Evolutionary conservation across 495 filamentous ascomycete genomes (phyloP).

Genomic region (Acidiella bohemica): DNA sequence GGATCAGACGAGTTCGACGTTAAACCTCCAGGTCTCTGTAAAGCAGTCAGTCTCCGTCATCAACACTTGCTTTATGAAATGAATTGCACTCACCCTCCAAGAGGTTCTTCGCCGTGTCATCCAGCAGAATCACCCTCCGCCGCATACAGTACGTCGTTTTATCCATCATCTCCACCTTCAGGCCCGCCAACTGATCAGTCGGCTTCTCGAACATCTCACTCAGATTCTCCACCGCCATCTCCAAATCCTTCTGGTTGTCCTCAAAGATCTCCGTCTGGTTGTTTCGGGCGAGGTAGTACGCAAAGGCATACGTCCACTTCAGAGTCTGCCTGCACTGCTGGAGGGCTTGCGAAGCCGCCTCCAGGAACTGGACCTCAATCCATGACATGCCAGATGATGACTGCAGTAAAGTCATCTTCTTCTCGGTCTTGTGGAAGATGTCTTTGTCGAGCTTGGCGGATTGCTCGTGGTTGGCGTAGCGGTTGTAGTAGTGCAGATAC

Average conservation of each 20-base stretch:
- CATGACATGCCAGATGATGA: conserved; percentile 88
- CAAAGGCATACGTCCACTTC: conserved; percentile 99
- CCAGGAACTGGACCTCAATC: conserved; percentile 97
- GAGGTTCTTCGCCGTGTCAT: conserved; percentile 82
- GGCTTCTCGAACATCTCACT: conserved; percentile 98
- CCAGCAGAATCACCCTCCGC: conserved; percentile 72
- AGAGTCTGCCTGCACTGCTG: conserved; percentile 93
- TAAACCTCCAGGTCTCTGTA: conserved; percentile 30
- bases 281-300: conserved; percentile 88
- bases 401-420: conserved; percentile 95
- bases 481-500: conserved; percentile 96
- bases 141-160: conserved; percentile 95
- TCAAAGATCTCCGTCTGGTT: conserved; percentile 96
- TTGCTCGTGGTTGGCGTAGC: conserved; percentile 97
- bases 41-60: not conserved
- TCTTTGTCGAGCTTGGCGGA: conserved; percentile 95
- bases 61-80: not conserved
- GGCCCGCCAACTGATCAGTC: conserved; percentile 60
- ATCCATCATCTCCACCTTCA: conserved; percentile 96
- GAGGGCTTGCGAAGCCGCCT: conserved; percentile 80
- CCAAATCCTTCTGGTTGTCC: conserved; percentile 95
- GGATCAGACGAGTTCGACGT: conserved; percentile 17
- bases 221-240: conserved; percentile 88
- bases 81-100: conserved; percentile 54
- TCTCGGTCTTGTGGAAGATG: conserved; percentile 88